These are phyloP conservation scores for Scheffersomyces titani DNA, from an alignment of 1,139 yeast genomes.

Conservation along the genomic window DNA sequence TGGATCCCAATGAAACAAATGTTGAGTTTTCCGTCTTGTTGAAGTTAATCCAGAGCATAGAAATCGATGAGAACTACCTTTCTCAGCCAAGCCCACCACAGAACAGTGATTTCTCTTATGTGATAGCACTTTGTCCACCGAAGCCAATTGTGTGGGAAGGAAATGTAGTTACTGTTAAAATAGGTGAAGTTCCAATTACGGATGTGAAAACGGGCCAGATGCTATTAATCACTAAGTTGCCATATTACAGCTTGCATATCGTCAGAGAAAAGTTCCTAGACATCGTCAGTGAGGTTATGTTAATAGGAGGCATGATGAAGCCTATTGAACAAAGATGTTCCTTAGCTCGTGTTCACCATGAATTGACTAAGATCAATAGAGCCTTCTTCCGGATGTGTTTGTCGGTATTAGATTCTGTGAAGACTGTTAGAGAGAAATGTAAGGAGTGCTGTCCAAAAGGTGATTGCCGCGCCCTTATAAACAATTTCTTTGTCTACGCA, in stretches of 20 bases:
- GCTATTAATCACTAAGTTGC: slow-evolving; percentile 58
- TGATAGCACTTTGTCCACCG: slow-evolving; percentile 74
- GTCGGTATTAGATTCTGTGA: slow-evolving; percentile 65
- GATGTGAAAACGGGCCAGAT: slow-evolving; percentile 69
- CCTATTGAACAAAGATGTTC: slow-evolving; percentile 69
- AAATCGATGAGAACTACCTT: slow-evolving; percentile 7
- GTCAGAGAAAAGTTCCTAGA: slow-evolving; percentile 49
- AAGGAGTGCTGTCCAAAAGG: slow-evolving; percentile 43
- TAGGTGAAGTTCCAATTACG: slow-evolving; percentile 45
- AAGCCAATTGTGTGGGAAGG: slow-evolving; percentile 95
- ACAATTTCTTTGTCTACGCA: slow-evolving; percentile 76
- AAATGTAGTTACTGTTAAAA: slow-evolving; percentile 58
- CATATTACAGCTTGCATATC: slow-evolving; percentile 38
- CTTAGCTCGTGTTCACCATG: slow-evolving; percentile 71
- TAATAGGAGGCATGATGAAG: slow-evolving; percentile 35
- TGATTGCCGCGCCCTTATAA: slow-evolving; percentile 70
- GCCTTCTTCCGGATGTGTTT: slow-evolving; percentile 71
- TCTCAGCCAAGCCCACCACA: slow-evolving; percentile 23
- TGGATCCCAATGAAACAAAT: slow-evolving; percentile 30
- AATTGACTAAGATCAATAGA: slow-evolving; percentile 66
- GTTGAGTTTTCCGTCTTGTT: slow-evolving; percentile 35
- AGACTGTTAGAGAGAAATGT: slow-evolving; percentile 50
- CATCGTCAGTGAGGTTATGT: slow-evolving; percentile 56
- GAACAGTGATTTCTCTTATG: slow-evolving; percentile 54
- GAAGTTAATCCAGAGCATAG: slow-evolving; percentile 13